These are phyloP conservation scores for Crassisporium funariophilum DNA, from an alignment of 768 basidiomycete species.

Conservation along the genomic window DNA sequence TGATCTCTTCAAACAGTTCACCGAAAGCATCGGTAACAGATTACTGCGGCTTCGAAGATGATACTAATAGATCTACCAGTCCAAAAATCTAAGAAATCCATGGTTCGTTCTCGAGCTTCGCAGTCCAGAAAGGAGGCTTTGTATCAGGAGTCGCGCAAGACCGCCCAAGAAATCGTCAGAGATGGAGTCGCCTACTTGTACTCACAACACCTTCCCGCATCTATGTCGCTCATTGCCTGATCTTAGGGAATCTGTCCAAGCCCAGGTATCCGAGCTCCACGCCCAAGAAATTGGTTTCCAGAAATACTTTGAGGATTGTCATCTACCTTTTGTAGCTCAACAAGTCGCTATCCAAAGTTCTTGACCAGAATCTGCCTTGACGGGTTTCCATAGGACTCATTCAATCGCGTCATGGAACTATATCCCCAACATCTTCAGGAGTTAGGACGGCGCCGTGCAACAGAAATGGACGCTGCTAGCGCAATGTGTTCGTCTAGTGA, in stretches of 20 bases:
- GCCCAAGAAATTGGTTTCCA: slow-evolving; percentile 16
- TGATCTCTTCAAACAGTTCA: too few species aligned
- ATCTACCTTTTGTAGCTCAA: slow-evolving; percentile 7
- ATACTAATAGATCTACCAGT: background rate
- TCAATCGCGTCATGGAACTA: slow-evolving; percentile 5
- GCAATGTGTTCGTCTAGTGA: slow-evolving; percentile 14
- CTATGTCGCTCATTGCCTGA: background rate
- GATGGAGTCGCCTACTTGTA: slow-evolving; percentile 14
- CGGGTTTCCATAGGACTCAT: slow-evolving; percentile 4
- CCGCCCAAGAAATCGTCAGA: slow-evolving; percentile 14
- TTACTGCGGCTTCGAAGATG: too few species aligned
- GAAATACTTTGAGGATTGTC: slow-evolving; percentile 18
- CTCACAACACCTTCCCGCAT: background rate
- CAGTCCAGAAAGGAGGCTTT: slow-evolving; percentile 13
- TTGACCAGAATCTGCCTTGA: background rate
- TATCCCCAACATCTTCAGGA: slow-evolving; percentile 14
- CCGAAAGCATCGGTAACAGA: too few species aligned
- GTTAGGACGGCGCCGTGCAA: slow-evolving; percentile 15
- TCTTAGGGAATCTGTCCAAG: slow-evolving; percentile 12
- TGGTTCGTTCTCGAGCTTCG: slow-evolving; percentile 5
- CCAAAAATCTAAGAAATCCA: slow-evolving; percentile 5
- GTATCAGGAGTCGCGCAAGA: slow-evolving; percentile 15
- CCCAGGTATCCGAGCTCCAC: slow-evolving; percentile 9
- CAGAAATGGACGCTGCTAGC: slow-evolving; percentile 18
- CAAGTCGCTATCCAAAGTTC: slow-evolving; percentile 6